Percentiles rank a stretch among this genome's conserved stretches.
Conservation (phyloP, 2,329 filamentous ascomycete species). For the Fusarium torulosum region DNA sequence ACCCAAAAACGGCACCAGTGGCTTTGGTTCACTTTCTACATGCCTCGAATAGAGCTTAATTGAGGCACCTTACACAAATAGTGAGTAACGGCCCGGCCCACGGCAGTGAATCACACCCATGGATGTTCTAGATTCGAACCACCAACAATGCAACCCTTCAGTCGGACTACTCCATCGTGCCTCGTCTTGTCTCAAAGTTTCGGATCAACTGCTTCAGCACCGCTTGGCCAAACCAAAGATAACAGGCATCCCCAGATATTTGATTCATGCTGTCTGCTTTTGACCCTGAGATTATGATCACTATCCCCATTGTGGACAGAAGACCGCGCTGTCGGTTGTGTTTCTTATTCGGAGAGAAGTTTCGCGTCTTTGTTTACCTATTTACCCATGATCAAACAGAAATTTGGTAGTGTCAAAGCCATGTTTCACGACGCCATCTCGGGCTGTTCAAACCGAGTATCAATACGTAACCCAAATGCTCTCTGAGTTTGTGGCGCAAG, state of each 20-base stretch:
- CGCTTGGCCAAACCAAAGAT: slow-evolving; percentile 19
- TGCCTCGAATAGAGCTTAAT: slow-evolving; percentile 30
- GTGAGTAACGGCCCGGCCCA: slow-evolving; percentile 41
- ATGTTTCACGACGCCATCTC: slow-evolving; percentile 33
- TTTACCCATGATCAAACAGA: not conserved
- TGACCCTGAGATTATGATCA: not conserved
- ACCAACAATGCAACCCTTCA: slow-evolving; percentile 39
- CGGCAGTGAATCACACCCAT: slow-evolving; percentile 37
- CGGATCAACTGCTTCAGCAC: slow-evolving; percentile 25
- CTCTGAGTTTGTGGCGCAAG: slow-evolving; percentile 24
- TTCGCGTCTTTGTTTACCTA: slow-evolving; percentile 1
- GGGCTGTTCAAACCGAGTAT: not conserved
- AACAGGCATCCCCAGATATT: slow-evolving; percentile 10
- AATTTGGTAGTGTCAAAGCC: slow-evolving; percentile 9
- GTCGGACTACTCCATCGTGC: slow-evolving; percentile 29
- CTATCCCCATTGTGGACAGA: not conserved
- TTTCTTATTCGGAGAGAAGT: slow-evolving; percentile 8
- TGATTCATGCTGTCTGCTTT: slow-evolving; percentile 1
- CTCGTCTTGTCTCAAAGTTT: slow-evolving; percentile 31
- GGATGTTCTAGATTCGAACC: slow-evolving; percentile 36
- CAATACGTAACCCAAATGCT: not conserved
- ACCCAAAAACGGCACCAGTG: slow-evolving; percentile 19
- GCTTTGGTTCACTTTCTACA: slow-evolving; percentile 27
- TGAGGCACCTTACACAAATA: slow-evolving; percentile 21
- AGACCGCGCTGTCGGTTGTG: not conserved